Evolutionary conservation across 2,329 filamentous ascomycete genomes (phyloP), one percentile per base, ranked within the genome.

Genomic region (Dactylellina cionopaga): DNA sequence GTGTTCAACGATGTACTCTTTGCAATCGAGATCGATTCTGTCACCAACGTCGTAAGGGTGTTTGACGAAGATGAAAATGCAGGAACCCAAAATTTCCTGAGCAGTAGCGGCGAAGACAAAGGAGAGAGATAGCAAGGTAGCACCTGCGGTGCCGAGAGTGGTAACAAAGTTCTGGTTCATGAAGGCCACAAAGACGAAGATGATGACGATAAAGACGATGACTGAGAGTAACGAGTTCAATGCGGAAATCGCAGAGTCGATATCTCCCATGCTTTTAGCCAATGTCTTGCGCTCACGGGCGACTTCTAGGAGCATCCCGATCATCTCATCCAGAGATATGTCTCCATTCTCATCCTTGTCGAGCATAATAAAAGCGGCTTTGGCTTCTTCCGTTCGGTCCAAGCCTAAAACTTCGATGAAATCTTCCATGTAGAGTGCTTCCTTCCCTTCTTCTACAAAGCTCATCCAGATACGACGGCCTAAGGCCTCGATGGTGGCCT

Each of bases 31-130:
- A 77, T 97, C 92, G 43, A 98, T 91, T 24, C 95, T 89, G 80
- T 99, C 95, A 73, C 94, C 93, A 19, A 98, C 92, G 79, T 99
- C 95, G 80, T 91, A 98, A 0, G 95, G 94, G 80, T 99, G 95
- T 84, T 99, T 99, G 83, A 98, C 92, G 78, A 99, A 99, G 0
- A 99, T 83, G 83, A 99, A 99, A 78, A 99, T 96, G 83, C 94
- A 98, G 35, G 93, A 97, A 78, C 94, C 94, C n/a, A 99, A 87
- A 75, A 99, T 90, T 81, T 99, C 95, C 81, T 97, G 93, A 2
- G 90, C 89, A 1, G 93, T 97, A 63, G 90, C 90, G 22, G 93
- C 89, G 80, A 99, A 98, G 76, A 97, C 90, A 82, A 99, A 99
- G 2, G 94, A 97, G n/a, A 98, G 84, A 4, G 94, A 98, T 7